Evolutionary conservation across 352 stramenopile genomes (phyloP).

Genomic region (Peronospora belbahrii): DNA sequence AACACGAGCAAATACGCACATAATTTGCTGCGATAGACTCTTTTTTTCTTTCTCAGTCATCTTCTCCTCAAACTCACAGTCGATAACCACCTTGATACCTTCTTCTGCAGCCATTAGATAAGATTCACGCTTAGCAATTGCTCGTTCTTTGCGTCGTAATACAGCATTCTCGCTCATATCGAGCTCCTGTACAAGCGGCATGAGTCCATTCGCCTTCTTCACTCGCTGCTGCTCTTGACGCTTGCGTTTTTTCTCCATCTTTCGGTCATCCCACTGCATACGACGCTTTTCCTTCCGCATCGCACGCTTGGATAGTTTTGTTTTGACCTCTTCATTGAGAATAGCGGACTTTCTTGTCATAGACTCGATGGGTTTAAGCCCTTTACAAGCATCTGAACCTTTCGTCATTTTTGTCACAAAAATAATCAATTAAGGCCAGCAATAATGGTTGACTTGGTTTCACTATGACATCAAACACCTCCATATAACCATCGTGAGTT

Average conservation of each 20-base stretch:
- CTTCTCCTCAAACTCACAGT: slow-evolving; percentile 91
- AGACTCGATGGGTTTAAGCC: not conserved
- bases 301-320: slow-evolving; percentile 45
- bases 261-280: slow-evolving; percentile 68
- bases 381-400: not conserved
- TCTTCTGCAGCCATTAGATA: slow-evolving; percentile 82
- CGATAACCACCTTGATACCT: slow-evolving; percentile 82
- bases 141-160: slow-evolving; percentile 45
- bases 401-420: slow-evolving; percentile 1
- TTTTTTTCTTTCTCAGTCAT: slow-evolving; percentile 92
- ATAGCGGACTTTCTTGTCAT: not conserved
- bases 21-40: slow-evolving; percentile 90
- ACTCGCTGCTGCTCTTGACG: slow-evolving; percentile 38
- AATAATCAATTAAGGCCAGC: slow-evolving; percentile 7
- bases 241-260: slow-evolving; percentile 81
- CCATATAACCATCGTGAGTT: not conserved
- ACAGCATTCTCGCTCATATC: slow-evolving; percentile 79
- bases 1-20: slow-evolving; percentile 44
- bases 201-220: slow-evolving; percentile 21
- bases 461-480: not conserved
- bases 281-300: slow-evolving; percentile 55
- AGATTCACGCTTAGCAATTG: slow-evolving; percentile 58
- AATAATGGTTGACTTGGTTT: slow-evolving; percentile 5
- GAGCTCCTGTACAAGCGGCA: slow-evolving; percentile 37
- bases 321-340: not conserved